Conservation (phyloP, 345 rosid genomes). For the Reutealis trisperma region DNA sequence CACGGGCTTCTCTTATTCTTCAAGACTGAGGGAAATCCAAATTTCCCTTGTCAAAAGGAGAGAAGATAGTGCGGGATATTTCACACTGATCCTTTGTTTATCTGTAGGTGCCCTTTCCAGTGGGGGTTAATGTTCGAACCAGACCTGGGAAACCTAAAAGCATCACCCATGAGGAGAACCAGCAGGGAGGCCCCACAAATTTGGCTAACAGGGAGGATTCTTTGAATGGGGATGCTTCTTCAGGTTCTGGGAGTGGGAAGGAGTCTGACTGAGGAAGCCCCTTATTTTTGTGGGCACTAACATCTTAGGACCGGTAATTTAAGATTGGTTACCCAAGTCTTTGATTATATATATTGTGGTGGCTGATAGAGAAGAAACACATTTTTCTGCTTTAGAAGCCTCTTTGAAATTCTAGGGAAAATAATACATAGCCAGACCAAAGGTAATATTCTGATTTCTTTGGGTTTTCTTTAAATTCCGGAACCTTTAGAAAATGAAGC, state of each 20-base stretch:
- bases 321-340: constrained; percentile 11
- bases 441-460: constrained; percentile 14
- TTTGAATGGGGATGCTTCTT: constrained; percentile 35
- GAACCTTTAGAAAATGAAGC: constrained; percentile 20
- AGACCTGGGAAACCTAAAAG: constrained; percentile 46
- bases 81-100: not conserved
- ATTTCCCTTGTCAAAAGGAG: not conserved
- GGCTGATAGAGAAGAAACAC: not conserved
- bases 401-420: constrained; percentile 12
- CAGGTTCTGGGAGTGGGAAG: constrained; percentile 40
- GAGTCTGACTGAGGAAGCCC: constrained; percentile 38
- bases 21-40: not conserved
- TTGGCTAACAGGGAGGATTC: constrained; percentile 34
- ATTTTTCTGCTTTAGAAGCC: constrained; percentile 12
- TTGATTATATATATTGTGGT: constrained; percentile 6
- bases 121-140: constrained; percentile 53
- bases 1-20: not conserved
- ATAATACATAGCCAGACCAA: constrained; percentile 9
- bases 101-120: constrained; percentile 63
- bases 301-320: constrained; percentile 23
- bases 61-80: not conserved
- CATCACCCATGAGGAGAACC: constrained; percentile 30
- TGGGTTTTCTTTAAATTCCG: constrained; percentile 2
- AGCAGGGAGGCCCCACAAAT: constrained; percentile 30
- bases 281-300: constrained; percentile 28